These are phyloP conservation scores for Boletus rufocinnamomeus DNA, from an alignment of 768 basidiomycete genomes.

Conservation along the genomic window DNA sequence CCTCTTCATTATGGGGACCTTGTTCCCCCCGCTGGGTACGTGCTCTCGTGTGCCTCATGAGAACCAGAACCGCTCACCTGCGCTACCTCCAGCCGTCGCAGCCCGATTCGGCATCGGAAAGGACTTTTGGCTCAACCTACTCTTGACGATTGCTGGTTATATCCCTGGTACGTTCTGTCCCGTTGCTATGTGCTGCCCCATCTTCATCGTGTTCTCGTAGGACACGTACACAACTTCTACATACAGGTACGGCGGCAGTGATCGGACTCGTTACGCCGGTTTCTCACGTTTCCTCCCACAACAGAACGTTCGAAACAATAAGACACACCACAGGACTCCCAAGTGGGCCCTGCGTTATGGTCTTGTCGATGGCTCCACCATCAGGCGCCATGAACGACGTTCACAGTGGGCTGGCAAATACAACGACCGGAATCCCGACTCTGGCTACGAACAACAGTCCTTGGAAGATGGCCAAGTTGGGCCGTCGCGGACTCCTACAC, in stretches of 20 bases:
- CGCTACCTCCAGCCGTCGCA: constrained; percentile 71
- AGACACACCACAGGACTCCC: constrained; percentile 88
- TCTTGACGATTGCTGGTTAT: constrained; percentile 90
- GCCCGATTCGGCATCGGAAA: constrained; percentile 88
- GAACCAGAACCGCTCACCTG: constrained; percentile 2
- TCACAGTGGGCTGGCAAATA: constrained; percentile 89
- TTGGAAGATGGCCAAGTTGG: constrained; percentile 78
- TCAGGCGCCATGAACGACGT: constrained; percentile 74
- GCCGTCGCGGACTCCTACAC: constrained; percentile 16
- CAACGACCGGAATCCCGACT: constrained; percentile 73
- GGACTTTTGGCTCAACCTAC: constrained; percentile 89
- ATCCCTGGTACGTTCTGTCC: constrained; percentile 62
- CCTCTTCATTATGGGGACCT: constrained; percentile 84
- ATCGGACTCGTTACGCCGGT: not conserved
- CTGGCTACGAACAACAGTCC: constrained; percentile 67
- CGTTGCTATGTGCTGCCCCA: not conserved
- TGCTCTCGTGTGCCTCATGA: not conserved
- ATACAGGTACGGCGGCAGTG: constrained; percentile 58
- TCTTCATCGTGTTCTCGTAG: constrained; percentile 38
- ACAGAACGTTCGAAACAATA: constrained; percentile 95
- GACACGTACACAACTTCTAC: constrained; percentile 92
- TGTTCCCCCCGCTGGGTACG: constrained; percentile 89
- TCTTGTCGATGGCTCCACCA: constrained; percentile 78
- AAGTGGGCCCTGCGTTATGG: constrained; percentile 94
- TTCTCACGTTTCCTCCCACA: constrained; percentile 10